Evolutionary conservation across 495 filamentous ascomycete genomes (phyloP).

Genomic region (Neurospora sp.): DNA sequence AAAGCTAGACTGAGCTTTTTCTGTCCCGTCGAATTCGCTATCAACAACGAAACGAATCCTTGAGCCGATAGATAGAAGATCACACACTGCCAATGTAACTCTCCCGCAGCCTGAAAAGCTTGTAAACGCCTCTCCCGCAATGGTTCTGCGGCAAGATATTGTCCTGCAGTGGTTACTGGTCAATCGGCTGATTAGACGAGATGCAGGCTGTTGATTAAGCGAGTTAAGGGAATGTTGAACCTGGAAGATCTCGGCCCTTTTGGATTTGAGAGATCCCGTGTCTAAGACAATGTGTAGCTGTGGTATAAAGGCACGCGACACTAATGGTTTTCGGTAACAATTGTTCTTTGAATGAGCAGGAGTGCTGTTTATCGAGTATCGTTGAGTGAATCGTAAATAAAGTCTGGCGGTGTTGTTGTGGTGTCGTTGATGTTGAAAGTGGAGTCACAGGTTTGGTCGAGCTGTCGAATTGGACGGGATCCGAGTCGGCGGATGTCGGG

Average conservation of each 20-base stretch:
- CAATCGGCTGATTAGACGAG: background rate
- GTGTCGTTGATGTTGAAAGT: background rate
- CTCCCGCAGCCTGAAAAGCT: background rate
- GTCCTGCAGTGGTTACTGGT: background rate
- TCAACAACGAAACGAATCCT: no score
- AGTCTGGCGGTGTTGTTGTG: background rate
- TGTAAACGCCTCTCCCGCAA: background rate
- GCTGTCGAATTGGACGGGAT: background rate
- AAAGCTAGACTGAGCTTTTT: background rate
- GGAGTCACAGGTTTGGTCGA: background rate
- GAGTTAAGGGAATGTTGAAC: background rate
- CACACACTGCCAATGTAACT: background rate
- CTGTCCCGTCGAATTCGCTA: background rate
- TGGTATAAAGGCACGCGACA: background rate
- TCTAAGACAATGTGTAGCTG: background rate
- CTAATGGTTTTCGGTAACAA: background rate
- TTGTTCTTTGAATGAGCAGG: background rate
- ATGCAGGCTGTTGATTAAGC: background rate
- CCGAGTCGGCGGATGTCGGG: conserved; percentile 19
- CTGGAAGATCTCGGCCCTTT: background rate
- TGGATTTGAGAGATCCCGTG: background rate
- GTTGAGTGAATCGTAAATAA: background rate
- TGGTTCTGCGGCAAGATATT: background rate
- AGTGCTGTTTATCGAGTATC: background rate
- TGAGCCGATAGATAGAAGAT: background rate